Percentiles rank a stretch among this genome's conserved stretches.
These are phyloP conservation scores for Cylindrotheca closterium DNA, from an alignment of 108 stramenopile species.

Conservation along the genomic window DNA sequence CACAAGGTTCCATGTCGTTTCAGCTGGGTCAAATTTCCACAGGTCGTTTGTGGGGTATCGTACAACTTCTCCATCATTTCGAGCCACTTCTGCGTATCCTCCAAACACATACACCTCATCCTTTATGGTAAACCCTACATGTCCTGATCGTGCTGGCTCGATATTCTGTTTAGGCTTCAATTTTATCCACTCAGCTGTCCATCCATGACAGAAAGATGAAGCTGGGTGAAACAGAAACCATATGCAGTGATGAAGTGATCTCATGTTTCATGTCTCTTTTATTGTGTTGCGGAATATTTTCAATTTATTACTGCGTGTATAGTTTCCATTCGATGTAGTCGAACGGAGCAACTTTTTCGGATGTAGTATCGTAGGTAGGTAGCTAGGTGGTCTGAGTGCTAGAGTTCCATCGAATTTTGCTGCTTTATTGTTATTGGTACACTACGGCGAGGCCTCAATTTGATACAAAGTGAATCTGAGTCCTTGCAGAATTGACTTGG, in stretches of 20 bases:
- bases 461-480: conserved; percentile 60
- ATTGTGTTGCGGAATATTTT: too few relatives aligned
- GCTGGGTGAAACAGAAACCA: too few relatives aligned
- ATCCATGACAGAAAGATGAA: conserved; percentile 1
- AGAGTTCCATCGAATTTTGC: too few relatives aligned
- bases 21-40: background rate
- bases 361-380: too few relatives aligned
- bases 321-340: too few relatives aligned
- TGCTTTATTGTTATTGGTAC: too few relatives aligned
- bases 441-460: too few relatives aligned
- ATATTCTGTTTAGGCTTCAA: conserved; percentile 5
- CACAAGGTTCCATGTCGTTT: background rate
- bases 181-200: conserved; percentile 42
- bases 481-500: conserved; percentile 67
- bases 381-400: too few relatives aligned
- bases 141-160: conserved; percentile 62
- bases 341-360: too few relatives aligned
- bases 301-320: too few relatives aligned
- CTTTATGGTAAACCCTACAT: conserved; percentile 41
- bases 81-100: conserved; percentile 60
- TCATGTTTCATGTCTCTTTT: too few relatives aligned
- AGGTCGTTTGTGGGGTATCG: conserved; percentile 17
- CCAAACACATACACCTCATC: conserved; percentile 50
- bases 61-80: conserved; percentile 19
- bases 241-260: too few relatives aligned